These are phyloP conservation scores for Breynia disticha DNA, from an alignment of 441 rosid genomes.

Conservation along the genomic window DNA sequence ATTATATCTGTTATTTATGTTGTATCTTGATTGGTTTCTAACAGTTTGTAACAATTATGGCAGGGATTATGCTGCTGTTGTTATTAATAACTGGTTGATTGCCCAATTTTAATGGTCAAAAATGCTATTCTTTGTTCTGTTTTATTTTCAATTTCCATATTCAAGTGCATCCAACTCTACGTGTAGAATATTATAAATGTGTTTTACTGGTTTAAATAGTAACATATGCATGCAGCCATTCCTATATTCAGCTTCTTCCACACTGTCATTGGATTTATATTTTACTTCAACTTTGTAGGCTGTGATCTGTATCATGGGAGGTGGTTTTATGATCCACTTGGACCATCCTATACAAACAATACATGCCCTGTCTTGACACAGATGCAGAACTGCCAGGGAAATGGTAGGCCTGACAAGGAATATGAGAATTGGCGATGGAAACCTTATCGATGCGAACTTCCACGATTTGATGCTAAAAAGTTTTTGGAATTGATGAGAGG, in stretches of 20 bases:
- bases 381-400: slow-evolving; percentile 99
- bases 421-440: slow-evolving; percentile 96
- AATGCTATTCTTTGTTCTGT: too few species aligned
- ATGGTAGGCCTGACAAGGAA: slow-evolving; percentile 88
- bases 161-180: too few species aligned
- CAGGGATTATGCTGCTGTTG: too few species aligned
- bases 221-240: too few species aligned
- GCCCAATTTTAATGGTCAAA: too few species aligned
- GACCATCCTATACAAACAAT: slow-evolving; percentile 81
- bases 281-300: slow-evolving; percentile 25
- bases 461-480: slow-evolving; percentile 76
- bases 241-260: neutral
- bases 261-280: neutral
- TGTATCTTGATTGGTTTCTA: neutral
- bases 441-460: slow-evolving; percentile 76
- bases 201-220: too few species aligned
- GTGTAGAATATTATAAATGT: too few species aligned
- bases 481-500: slow-evolving; percentile 89
- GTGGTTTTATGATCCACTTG: slow-evolving; percentile 74
- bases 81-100: too few species aligned
- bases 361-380: slow-evolving; percentile 78
- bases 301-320: slow-evolving; percentile 77
- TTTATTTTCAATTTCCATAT: too few species aligned
- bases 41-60: too few species aligned
- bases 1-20: neutral